Evolutionary conservation across 1,284 basidiomycete species (phyloP), one percentile per base, ranked within the genome.

Genomic region (Trichosporon ovoides): DNA sequence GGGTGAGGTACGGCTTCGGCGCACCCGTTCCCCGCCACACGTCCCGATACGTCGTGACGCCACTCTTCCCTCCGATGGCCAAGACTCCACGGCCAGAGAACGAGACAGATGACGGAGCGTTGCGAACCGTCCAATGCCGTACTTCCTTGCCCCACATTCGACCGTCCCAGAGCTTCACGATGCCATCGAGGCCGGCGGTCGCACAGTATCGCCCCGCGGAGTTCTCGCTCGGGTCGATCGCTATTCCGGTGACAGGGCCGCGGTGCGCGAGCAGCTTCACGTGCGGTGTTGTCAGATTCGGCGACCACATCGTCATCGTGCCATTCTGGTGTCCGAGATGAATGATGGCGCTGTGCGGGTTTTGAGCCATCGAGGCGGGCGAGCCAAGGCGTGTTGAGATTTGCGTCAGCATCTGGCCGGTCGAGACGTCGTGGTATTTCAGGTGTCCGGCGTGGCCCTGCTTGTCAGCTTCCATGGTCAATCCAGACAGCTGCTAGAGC

Each of bases 401-500:
- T 74, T 93, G 87, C 38, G 87, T 84, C 36, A 98, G 81, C 55
- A 97, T 82, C 58, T 86, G 83, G 16, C 95, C 95, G 0, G 94
- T 98, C 2, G 93, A 94, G 0, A 91, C 94, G 73, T 99, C 95
- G 79, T 96, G 93, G 77, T 98, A 99, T 79, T 95, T 95, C 1
- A 98, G 81, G 74, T 87, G 91, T 1, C 95, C 95, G 13, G 83
- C 81, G 67, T 91, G 88, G 11, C 93, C 92, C 88, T 90, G 65
- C 19, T 37, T 13, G 52, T 58, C 48, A 58, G 53, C 24, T 2
- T 6, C 4, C 4, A 12, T 7, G 6, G 13, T n/a, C n/a, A n/a
- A n/a, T n/a, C n/a, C n/a, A n/a, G n/a, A 37, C 3, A 37, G 13
- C 6, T 18, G 22, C 13, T n/a, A 20, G 7, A 3, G n/a, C 11